Evolutionary conservation across 75 land plant species (phyloP), one percentile per base, ranked within the genome.

Genomic region (Ceratopteris richardii): DNA sequence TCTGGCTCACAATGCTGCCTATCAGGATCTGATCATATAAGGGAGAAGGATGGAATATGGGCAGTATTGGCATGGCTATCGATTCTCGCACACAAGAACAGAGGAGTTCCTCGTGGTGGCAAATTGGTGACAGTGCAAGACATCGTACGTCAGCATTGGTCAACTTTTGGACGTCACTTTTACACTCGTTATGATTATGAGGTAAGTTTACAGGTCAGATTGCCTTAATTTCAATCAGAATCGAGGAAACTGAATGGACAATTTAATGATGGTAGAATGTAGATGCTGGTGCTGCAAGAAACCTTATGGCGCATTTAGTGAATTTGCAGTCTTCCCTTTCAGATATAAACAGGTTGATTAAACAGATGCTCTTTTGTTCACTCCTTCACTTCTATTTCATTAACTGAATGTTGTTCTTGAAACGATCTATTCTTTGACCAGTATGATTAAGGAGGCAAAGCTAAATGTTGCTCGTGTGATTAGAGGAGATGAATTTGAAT

Each of bases 41-140:
- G 99, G 57, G 99, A 95, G 76, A 95, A 95, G 60, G 99, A 95
- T 87, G 99, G 99, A 44, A 71, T 95, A 41, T 95, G 99, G 99
- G 99, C 97, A 11, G 97, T 95, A 53, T 67, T 95, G 65, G 99
- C 99, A 56, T 95, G 99, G 99, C 73, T 95, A 29, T 90, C 97
- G 0, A 95, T 95, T 51, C 83, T 95, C 62, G 99, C 97, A 28
- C 69, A 72, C 54, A 82, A 82, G 56, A 95, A 87, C 51, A 90
- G 84, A 75, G 81, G 80, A 57, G 82, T 76, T 47, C 84, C 80
- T 44, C 59, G 29, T 66, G 90, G 80, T 21, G 86, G 71, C 23
- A 84, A 90, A 62, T 79, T 95, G 61, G 92, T 95, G 30, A 71
- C 93, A 30, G 99, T 95, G 41, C 97, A 95, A 69, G 97, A 95